Evolutionary conservation across 345 rosid species (phyloP), one percentile per base, ranked within the genome.

Genomic region (Brassica carinata): DNA sequence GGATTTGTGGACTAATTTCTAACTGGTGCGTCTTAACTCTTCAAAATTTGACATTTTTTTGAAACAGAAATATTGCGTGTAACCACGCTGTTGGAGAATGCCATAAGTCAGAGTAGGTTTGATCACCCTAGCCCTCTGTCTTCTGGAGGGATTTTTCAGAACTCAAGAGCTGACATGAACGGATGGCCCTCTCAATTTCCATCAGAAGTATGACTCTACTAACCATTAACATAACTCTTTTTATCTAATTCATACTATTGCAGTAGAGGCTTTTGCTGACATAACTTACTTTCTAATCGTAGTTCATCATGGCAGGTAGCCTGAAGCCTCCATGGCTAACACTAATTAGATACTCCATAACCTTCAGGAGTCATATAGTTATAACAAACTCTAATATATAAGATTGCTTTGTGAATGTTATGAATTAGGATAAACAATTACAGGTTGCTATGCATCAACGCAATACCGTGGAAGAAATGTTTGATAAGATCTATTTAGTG

Each of bases 51-150:
- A 92, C 92, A 90, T 91, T 91, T 92, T 48, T 84, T 92, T 94
- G 98, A 88, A 94, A 90, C 98, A 92, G 97, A 94, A 92, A 94
- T 94, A 79, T 83, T 89, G 96, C 96, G 94, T 91, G 98, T 96
- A 90, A 93, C 98, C 80, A 87, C 99, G 75, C 95, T 93, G 87
- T 93, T 95, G 97, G 96, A 88, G 98, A 93, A 93, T 91, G 99
- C 99, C 14, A 84, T 95, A 89, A 94, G 97, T 88, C 98, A 90
- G 92, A 95, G 89, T 91, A 96, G 93, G 89, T 89, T 95, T 90
- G 99, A 93, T 84, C 97, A 91, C 86, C 97, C 90, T 88, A 91
- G 97, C 90, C 94, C 96, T 88, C 85, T 91, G 87, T 78, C 92
- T 85, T 88, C 96, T 71, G 94, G 97, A 90, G 97, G 99, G 85